These are phyloP conservation scores for Ustilago hordei DNA, from an alignment of 1,284 basidiomycete genomes.

Conservation along the genomic window DNA sequence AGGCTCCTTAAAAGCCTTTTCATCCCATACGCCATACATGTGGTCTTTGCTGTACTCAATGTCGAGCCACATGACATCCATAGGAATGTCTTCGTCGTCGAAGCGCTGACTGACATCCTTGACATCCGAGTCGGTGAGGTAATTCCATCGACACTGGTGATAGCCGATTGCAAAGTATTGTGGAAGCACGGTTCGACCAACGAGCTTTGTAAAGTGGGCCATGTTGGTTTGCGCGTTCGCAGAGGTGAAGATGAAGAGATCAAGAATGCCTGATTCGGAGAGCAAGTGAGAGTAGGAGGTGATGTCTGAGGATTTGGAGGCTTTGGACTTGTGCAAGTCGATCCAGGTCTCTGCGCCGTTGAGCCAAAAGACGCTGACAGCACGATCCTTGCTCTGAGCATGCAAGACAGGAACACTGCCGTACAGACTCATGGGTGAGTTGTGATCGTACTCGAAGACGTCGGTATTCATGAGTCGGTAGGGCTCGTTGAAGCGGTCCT, in stretches of 20 bases:
- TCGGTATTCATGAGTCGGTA: constrained; percentile 96
- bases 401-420: constrained; percentile 86
- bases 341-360: constrained; percentile 95
- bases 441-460: constrained; percentile 95
- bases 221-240: constrained; percentile 85
- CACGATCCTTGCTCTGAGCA: constrained; percentile 79
- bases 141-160: constrained; percentile 99
- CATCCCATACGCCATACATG: constrained; percentile 98
- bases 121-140: constrained; percentile 89
- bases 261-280: constrained; percentile 94
- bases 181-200: constrained; percentile 87
- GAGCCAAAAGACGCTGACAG: constrained; percentile 91
- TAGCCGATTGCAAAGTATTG: constrained; percentile 92
- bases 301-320: constrained; percentile 19
- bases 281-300: constrained; percentile 83
- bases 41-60: constrained; percentile 90
- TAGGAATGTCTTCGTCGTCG: constrained; percentile 91
- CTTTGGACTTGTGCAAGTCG: constrained; percentile 76
- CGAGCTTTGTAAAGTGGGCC: constrained; percentile 84
- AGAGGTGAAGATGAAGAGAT: constrained; percentile 91
- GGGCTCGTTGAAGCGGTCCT: constrained; percentile 75
- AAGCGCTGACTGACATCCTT: constrained; percentile 87
- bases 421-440: constrained; percentile 85
- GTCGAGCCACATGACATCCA: constrained; percentile 98
- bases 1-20: constrained; percentile 90